Evolutionary conservation across 2,329 filamentous ascomycete genomes (phyloP), one percentile per base, ranked within the genome.

Genomic region (Pseudopyrenochaeta lycopersici): DNA sequence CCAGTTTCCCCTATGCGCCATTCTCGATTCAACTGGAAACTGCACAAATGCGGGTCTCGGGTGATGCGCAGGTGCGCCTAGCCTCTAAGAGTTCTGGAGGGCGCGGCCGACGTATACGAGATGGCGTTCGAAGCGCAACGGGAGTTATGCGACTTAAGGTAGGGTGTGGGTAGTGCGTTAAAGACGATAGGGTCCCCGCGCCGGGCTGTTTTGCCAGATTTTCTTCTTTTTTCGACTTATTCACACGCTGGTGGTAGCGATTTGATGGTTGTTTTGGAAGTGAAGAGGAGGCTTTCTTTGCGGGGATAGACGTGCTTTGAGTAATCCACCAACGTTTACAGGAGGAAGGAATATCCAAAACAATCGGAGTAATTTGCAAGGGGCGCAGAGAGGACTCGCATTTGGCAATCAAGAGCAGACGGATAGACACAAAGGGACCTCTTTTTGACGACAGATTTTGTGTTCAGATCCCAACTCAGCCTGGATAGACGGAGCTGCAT

Each of bases 51-150:
- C 36, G 41, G 39, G 30, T 43, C 33, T 12, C 36, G 40, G 23
- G 4, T 18, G 11, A 30, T 42, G 40, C 23, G 23, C n/a, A 30
- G n/a, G 23, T 10, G 21, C 43, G 40, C 44, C 35, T 51, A 38
- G 46, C 45, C 36, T 35, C 45, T 33, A 43, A 6, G 46, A 31
- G 45, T 39, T 29, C 32, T 36, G 44, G 50, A 4, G 48, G 20
- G 44, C 52, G 42, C 33, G 55, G 55, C 52, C 36, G 55, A 56
- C 49, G 47, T 52, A 52, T 43, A 56, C 50, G 55, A 52, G 39
- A 41, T 31, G 51, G 46, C 51, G 48, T 42, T 36, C n/a, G 23
- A 36, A 43, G 49, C 42, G 33, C 23, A 27, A 18, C 39, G 40
- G 23, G 23, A 15, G 23, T 30, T 30, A 11, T 23, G 40, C 20